Percentiles rank a stretch among this genome's conserved stretches.
These are phyloP conservation scores for Pisolithus orientalis DNA, from an alignment of 768 basidiomycete genomes.

Conservation along the genomic window DNA sequence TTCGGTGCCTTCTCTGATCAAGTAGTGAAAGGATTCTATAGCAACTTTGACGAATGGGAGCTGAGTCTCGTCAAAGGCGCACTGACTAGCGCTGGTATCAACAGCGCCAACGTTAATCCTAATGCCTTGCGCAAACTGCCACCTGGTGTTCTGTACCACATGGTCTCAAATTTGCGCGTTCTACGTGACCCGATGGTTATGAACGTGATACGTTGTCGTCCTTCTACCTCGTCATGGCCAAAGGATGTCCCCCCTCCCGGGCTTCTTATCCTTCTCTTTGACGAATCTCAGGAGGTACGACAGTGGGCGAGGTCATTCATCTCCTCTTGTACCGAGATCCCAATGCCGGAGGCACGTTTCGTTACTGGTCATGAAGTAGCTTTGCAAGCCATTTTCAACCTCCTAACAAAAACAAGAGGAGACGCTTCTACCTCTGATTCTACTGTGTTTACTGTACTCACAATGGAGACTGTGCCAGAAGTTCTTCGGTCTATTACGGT, in stretches of 20 bases:
- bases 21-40: slow-evolving; percentile 52
- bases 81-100: slow-evolving; percentile 30
- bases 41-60: slow-evolving; percentile 64
- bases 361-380: slow-evolving; percentile 40
- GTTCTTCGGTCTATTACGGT: slow-evolving; percentile 20
- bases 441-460: not conserved
- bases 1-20: slow-evolving; percentile 58
- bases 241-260: slow-evolving; percentile 53
- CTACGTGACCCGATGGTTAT: slow-evolving; percentile 48
- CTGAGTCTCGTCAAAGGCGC: slow-evolving; percentile 43
- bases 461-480: slow-evolving; percentile 4
- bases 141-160: slow-evolving; percentile 52
- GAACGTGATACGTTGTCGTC: slow-evolving; percentile 19
- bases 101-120: slow-evolving; percentile 5
- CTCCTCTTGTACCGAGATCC: slow-evolving; percentile 30
- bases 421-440: not conserved
- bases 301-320: slow-evolving; percentile 54
- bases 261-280: slow-evolving; percentile 51
- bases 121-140: slow-evolving; percentile 37
- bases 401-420: slow-evolving; percentile 11
- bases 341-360: slow-evolving; percentile 46
- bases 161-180: slow-evolving; percentile 54
- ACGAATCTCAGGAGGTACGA: slow-evolving; percentile 43
- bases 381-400: slow-evolving; percentile 33
- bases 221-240: slow-evolving; percentile 43